These are phyloP conservation scores for Verticillium nonalfalfae DNA, from an alignment of 2,329 filamentous ascomycete species.

Conservation along the genomic window DNA sequence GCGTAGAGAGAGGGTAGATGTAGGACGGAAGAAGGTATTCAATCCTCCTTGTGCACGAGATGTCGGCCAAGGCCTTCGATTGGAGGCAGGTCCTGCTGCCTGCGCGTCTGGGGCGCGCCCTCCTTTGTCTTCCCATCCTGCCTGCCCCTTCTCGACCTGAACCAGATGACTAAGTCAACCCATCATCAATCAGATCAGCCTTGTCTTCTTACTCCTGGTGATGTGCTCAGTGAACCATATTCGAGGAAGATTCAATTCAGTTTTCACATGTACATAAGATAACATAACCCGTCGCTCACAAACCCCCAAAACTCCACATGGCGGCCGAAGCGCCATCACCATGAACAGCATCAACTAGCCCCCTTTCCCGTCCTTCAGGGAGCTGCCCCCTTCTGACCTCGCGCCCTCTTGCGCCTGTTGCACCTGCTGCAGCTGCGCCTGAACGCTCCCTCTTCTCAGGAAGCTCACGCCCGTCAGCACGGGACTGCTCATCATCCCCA, in stretches of 20 bases:
- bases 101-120: no score
- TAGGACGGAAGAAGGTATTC: not conserved
- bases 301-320: not conserved
- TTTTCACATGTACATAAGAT: no score
- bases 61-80: not conserved
- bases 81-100: not conserved
- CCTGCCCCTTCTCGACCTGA: not conserved
- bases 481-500: slow-evolving; percentile 33
- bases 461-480: slow-evolving; percentile 32
- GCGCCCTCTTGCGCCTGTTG: not conserved
- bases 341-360: not conserved
- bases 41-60: not conserved
- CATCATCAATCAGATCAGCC: no score
- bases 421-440: slow-evolving; percentile 18
- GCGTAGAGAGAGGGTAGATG: not conserved
- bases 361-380: not conserved
- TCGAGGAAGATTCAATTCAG: no score
- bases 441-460: slow-evolving; percentile 42
- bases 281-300: not conserved
- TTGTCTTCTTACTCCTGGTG: not conserved
- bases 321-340: no score
- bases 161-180: no score
- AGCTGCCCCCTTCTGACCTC: not conserved
- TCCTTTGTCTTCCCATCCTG: not conserved
- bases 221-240: no score